A percentile compares a stretch with the other conserved stretches of the same genome.
phyloP scores from a whole-genome alignment of 2,329 filamentous ascomycete species.

The Xylogone sp. region DNA sequence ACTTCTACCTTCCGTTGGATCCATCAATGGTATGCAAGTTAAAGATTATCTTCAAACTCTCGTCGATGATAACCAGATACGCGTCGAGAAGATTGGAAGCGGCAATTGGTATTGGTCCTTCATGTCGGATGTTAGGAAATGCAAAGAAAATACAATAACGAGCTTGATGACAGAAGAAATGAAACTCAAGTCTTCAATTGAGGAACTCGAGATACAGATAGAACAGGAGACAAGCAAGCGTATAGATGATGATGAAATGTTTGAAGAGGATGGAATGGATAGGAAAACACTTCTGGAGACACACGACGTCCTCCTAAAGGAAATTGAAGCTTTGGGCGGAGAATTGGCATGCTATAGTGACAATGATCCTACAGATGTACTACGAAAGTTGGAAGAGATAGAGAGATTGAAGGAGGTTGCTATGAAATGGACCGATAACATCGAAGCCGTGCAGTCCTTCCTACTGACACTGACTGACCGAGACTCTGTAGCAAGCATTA shows the following conservation, averaged over 20 bases:
- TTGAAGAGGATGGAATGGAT: slow-evolving; percentile 20
- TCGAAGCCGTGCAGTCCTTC: slow-evolving; percentile 25
- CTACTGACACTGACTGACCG: slow-evolving; percentile 27
- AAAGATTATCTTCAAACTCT: slow-evolving; percentile 64
- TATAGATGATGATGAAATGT: slow-evolving; percentile 28
- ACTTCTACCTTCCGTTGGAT: slow-evolving; percentile 53
- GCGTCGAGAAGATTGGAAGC: slow-evolving; percentile 66
- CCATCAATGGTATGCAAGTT: slow-evolving; percentile 63
- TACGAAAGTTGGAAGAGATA: slow-evolving; percentile 23
- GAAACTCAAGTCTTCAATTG: slow-evolving; percentile 25
- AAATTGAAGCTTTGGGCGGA: slow-evolving; percentile 24
- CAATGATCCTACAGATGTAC: slow-evolving; percentile 25
- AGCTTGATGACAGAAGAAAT: slow-evolving; percentile 33
- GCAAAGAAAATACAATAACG: slow-evolving; percentile 35
- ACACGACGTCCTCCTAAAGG: slow-evolving; percentile 21
- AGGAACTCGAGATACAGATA: slow-evolving; percentile 30
- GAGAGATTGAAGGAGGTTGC: slow-evolving; percentile 23
- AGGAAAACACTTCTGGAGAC: slow-evolving; percentile 21
- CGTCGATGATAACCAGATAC: slow-evolving; percentile 56
- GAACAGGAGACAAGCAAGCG: slow-evolving; percentile 30
- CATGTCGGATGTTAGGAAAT: slow-evolving; percentile 48
- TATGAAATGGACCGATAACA: slow-evolving; percentile 27
- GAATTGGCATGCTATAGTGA: slow-evolving; percentile 26
- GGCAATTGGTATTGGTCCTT: slow-evolving; percentile 74
- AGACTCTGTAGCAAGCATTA: slow-evolving; percentile 30